Evolutionary conservation across 2,329 filamentous ascomycete species (phyloP), one percentile per base, ranked within the genome.

Genomic region (Macrophomina phaseolina): DNA sequence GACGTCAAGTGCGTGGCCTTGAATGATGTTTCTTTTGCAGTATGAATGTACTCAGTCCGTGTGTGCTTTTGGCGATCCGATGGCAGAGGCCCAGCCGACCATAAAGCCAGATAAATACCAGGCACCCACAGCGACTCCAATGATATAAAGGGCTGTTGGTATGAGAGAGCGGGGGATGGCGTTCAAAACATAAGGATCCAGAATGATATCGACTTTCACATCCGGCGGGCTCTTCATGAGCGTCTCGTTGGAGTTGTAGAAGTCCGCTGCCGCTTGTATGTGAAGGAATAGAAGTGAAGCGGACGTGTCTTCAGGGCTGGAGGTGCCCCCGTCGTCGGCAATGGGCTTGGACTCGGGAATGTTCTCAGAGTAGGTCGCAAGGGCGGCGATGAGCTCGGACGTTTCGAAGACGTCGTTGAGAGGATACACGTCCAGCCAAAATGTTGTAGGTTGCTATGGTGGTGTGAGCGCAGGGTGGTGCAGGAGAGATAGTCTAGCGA

Each of bases 111-210:
- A 86, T 1, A 87, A 68, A 56, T 83, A 82, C 78, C 84, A 86
- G 34, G 83, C 81, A 46, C 80, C 71, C 45, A 84, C 68, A 11
- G 88, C 87, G 64, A 97, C 84, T 3, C 86, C 70, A 4, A 84
- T 72, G 64, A 96, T 84, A 78, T 93, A 97, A 42, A 80, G 81
- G 12, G 87, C 87, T 1, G 91, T 94, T 23, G 91, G 89, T 28
- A 91, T 73, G 16, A 98, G 82, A 4, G 93, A 97, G 62, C 83
- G 84, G 12, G 95, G 95, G 63, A 98, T 84, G 16, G 93, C 75
- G 80, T 96, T 95, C 73, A 90, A 80, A 48, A 96, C 68, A 75
- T 90, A 98, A 0, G 93, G 93, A 77, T 98, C 95, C 30, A 99
- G 86, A 73, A 97, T 89, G 66, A 90, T 80, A 73, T 99, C 94